phyloP scores from a whole-genome alignment of 257 asterid species.

The Capsicum pubescens region DNA sequence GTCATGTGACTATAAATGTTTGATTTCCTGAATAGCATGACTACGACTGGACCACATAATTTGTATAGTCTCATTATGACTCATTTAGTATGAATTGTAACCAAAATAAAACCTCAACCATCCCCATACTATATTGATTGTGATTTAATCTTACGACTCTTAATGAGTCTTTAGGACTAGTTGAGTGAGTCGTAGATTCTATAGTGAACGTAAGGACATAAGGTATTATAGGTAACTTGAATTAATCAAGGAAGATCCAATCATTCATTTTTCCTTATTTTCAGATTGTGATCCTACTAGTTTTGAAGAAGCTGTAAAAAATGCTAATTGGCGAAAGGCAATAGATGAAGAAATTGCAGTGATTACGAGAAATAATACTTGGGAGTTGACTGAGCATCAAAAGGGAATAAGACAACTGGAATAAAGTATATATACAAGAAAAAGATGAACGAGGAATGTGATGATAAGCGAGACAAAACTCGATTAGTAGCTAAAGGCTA shows the following conservation, averaged over 20 bases:
- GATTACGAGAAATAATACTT: not conserved
- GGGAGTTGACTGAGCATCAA: not conserved
- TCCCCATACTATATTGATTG: too few relatives aligned
- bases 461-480: not conserved
- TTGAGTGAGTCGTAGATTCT: too few relatives aligned
- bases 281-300: not conserved
- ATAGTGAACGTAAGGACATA: too few relatives aligned
- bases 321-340: not conserved
- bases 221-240: not conserved
- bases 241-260: not conserved
- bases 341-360: not conserved
- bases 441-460: not conserved
- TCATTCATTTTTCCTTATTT: constrained; percentile 4
- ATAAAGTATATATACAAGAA: constrained; percentile 6
- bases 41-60: too few relatives aligned
- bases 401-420: not conserved
- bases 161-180: too few relatives aligned
- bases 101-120: too few relatives aligned
- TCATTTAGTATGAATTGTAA: too few relatives aligned
- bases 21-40: too few relatives aligned
- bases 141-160: too few relatives aligned
- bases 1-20: too few relatives aligned
- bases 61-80: too few relatives aligned
- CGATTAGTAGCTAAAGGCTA: not conserved
- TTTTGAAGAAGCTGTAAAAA: too few relatives aligned